Evolutionary conservation across 805 yeast species (phyloP).

Genomic region (Saccharomycopsis fodiens): DNA sequence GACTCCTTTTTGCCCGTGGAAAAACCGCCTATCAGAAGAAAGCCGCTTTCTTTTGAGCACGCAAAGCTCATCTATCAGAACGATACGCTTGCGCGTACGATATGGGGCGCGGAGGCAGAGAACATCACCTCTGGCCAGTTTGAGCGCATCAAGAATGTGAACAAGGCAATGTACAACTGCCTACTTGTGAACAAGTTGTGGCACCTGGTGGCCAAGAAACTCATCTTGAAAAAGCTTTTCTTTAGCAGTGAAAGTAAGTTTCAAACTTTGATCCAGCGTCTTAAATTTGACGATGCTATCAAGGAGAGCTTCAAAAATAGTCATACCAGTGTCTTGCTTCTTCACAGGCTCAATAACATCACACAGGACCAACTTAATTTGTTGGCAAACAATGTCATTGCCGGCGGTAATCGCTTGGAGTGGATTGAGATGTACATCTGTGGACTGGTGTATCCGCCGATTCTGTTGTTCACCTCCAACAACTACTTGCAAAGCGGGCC

Average conservation of each 20-base stretch:
- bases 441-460: conserved; percentile 47
- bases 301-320: conserved; percentile 19
- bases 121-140: conserved; percentile 5
- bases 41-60: conserved; percentile 61
- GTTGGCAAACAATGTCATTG: conserved; percentile 37
- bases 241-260: conserved; percentile 46
- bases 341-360: conserved; percentile 56
- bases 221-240: conserved; percentile 47
- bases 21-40: conserved; percentile 49
- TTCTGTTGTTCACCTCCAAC: conserved; percentile 26
- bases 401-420: conserved; percentile 31
- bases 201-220: conserved; percentile 45
- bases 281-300: conserved; percentile 21
- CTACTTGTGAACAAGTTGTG: conserved; percentile 63
- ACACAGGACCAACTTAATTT: conserved; percentile 46
- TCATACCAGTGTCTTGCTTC: conserved; percentile 31
- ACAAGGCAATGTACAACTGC: conserved; percentile 46
- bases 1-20: conserved; percentile 56
- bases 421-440: conserved; percentile 83
- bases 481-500: conserved; percentile 22
- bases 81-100: conserved; percentile 36
- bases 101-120: conserved; percentile 32
- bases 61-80: conserved; percentile 60
- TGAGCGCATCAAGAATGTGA: conserved; percentile 4
- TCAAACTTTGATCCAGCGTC: conserved; percentile 28